Percentiles rank a stretch among this genome's conserved stretches.
Conservation (phyloP, 2,329 filamentous ascomycete genomes). For the Apiospora malaysiana region DNA sequence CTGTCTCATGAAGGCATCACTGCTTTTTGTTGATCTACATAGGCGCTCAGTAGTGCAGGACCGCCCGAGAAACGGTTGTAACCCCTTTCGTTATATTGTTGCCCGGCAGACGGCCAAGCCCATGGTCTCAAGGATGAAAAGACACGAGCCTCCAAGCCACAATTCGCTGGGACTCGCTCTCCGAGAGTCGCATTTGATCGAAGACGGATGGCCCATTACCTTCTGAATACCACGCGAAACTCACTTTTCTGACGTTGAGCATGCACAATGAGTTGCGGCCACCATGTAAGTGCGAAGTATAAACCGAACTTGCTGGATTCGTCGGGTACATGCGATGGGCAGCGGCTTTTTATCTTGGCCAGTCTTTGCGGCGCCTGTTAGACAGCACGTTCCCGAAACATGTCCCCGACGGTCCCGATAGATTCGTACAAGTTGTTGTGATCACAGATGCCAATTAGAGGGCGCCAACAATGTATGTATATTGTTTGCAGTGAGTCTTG, state of each 20-base stretch:
- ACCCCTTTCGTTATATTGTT: not conserved
- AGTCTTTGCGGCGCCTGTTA: not conserved
- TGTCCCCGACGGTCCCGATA: not conserved
- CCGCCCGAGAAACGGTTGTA: not conserved
- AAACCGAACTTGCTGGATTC: not conserved
- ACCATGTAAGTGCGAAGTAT: slow-evolving; percentile 6
- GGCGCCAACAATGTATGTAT: not conserved
- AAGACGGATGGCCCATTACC: not conserved
- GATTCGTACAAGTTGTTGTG: not conserved
- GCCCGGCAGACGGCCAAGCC: not conserved
- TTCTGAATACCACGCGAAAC: not conserved
- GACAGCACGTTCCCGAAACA: slow-evolving; percentile 1
- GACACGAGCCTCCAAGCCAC: not conserved
- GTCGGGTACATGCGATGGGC: not conserved
- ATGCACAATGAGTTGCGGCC: not conserved
- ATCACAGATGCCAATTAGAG: not conserved
- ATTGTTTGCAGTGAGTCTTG: not conserved
- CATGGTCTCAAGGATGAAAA: not conserved
- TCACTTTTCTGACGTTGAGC: not conserved
- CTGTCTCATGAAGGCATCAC: not conserved
- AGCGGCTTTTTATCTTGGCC: not conserved
- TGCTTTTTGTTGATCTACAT: not conserved
- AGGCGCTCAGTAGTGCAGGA: not conserved
- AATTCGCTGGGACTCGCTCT: not conserved
- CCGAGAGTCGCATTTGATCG: not conserved